Conservation (phyloP, 2,329 filamentous ascomycete species). For the Lizonia empirigonia region DNA sequence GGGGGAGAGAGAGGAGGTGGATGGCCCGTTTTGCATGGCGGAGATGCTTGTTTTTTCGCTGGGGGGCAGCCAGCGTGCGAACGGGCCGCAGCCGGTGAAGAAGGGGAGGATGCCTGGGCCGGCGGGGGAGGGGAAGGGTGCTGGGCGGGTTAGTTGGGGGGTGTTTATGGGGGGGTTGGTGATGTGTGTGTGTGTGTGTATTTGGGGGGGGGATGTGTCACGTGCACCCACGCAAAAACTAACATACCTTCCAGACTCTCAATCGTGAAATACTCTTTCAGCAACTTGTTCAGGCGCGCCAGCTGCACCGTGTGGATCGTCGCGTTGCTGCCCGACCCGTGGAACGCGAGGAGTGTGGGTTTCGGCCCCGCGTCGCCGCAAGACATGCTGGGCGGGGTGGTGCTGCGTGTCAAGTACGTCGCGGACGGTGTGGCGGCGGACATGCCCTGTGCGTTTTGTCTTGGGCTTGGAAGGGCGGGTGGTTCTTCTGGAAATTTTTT, state of each 20-base stretch:
- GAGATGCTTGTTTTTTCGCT: constrained; percentile 24
- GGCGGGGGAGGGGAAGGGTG: constrained; percentile 40
- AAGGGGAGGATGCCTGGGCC: constrained; percentile 47
- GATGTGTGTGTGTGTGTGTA: neutral
- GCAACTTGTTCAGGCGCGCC: constrained; percentile 33
- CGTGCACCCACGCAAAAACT: too few relatives aligned
- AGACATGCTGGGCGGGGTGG: constrained; percentile 3
- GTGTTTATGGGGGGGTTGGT: neutral
- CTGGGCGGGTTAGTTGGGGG: constrained; percentile 19
- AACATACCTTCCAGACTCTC: constrained; percentile 34
- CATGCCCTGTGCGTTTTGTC: neutral
- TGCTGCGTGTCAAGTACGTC: constrained; percentile 4
- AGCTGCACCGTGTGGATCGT: constrained; percentile 43
- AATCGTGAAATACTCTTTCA: constrained; percentile 35
- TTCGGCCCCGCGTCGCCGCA: constrained; percentile 19
- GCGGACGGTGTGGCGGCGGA: neutral
- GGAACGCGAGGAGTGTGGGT: constrained; percentile 44
- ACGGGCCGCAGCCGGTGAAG: constrained; percentile 48
- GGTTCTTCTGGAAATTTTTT: too few relatives aligned
- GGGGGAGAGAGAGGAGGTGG: constrained; percentile 17
- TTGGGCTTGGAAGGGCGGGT: too few relatives aligned
- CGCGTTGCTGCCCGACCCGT: constrained; percentile 44
- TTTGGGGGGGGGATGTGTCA: neutral
- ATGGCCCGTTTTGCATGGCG: constrained; percentile 23
- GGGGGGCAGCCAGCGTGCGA: constrained; percentile 39